Conservation (phyloP, 192 early-diverging fungal genomes). For the Phlyctochytrium arcticum region DNA sequence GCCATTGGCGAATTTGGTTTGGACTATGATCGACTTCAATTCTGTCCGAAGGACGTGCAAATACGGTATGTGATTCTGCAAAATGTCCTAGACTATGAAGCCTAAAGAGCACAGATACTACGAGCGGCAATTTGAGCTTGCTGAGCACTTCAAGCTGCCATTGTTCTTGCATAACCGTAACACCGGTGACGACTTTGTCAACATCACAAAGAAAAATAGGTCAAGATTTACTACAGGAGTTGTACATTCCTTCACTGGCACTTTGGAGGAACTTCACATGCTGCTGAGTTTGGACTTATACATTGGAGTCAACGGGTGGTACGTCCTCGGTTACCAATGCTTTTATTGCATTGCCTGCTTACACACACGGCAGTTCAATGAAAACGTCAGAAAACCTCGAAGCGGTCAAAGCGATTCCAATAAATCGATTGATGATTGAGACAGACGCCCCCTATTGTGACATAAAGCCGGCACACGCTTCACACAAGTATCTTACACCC, state of each 20-base stretch:
- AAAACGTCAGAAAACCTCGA: slow-evolving; percentile 81
- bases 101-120: slow-evolving; percentile 40
- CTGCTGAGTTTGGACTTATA: slow-evolving; percentile 67
- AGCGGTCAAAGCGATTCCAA: slow-evolving; percentile 65
- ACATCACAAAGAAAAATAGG: slow-evolving; percentile 57
- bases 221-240: slow-evolving; percentile 66
- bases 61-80: slow-evolving; percentile 32
- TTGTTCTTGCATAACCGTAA: slow-evolving; percentile 92
- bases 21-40: slow-evolving; percentile 91
- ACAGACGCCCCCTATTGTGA: slow-evolving; percentile 96
- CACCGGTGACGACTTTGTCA: slow-evolving; percentile 73
- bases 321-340: not conserved
- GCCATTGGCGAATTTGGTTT: slow-evolving; percentile 95
- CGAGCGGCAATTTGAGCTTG: slow-evolving; percentile 73
- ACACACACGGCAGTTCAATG: slow-evolving; percentile 46
- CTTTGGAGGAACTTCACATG: slow-evolving; percentile 57
- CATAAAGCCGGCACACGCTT: slow-evolving; percentile 81
- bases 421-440: slow-evolving; percentile 83
- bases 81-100: slow-evolving; percentile 27
- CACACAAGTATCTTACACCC: slow-evolving; percentile 41
- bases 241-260: slow-evolving; percentile 88
- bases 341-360: not conserved
- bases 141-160: slow-evolving; percentile 71
- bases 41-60: slow-evolving; percentile 74
- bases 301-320: slow-evolving; percentile 96